Conservation (phyloP, 129 eudicot species). For the Scalesia atractyloides region DNA sequence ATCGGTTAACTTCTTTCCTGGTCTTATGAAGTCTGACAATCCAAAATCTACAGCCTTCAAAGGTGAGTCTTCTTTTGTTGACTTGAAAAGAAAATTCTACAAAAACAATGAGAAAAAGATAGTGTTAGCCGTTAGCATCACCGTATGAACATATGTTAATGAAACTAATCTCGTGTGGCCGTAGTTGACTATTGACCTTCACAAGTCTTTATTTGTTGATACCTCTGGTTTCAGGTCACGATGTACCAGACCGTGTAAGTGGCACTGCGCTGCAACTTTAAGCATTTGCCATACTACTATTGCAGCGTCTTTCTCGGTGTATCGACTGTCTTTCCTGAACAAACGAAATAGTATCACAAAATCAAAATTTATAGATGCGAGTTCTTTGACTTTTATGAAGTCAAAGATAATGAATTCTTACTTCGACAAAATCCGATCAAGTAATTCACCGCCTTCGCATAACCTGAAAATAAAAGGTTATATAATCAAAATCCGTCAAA, state of each 20-base stretch:
- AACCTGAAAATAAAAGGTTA: slow-evolving; percentile 45
- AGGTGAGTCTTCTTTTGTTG: slow-evolving; percentile 72
- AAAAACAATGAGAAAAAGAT: slow-evolving; percentile 13
- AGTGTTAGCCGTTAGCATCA: slow-evolving; percentile 11
- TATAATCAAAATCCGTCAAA: neutral
- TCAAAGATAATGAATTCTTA: slow-evolving; percentile 36
- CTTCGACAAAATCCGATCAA: slow-evolving; percentile 91
- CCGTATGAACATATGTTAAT: neutral
- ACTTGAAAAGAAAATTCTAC: slow-evolving; percentile 93
- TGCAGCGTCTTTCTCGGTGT: slow-evolving; percentile 95
- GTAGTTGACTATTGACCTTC: slow-evolving; percentile 18
- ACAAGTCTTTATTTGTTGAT: slow-evolving; percentile 28
- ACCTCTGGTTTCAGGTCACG: slow-evolving; percentile 99
- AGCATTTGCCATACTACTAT: slow-evolving; percentile 94
- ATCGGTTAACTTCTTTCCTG: slow-evolving; percentile 84
- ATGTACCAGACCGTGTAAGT: slow-evolving; percentile 90
- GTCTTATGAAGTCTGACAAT: slow-evolving; percentile 90
- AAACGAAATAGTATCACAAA: slow-evolving; percentile 20
- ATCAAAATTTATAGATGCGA: slow-evolving; percentile 8
- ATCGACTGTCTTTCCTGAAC: slow-evolving; percentile 90
- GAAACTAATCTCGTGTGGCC: slow-evolving; percentile 18
- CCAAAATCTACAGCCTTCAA: slow-evolving; percentile 98
- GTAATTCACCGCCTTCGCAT: slow-evolving; percentile 96
- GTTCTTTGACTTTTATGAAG: slow-evolving; percentile 8
- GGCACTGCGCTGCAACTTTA: slow-evolving; percentile 96